These are phyloP conservation scores for Aspergillus sclerotiicarbonarius DNA, from an alignment of 495 filamentous ascomycete species.

Conservation along the genomic window DNA sequence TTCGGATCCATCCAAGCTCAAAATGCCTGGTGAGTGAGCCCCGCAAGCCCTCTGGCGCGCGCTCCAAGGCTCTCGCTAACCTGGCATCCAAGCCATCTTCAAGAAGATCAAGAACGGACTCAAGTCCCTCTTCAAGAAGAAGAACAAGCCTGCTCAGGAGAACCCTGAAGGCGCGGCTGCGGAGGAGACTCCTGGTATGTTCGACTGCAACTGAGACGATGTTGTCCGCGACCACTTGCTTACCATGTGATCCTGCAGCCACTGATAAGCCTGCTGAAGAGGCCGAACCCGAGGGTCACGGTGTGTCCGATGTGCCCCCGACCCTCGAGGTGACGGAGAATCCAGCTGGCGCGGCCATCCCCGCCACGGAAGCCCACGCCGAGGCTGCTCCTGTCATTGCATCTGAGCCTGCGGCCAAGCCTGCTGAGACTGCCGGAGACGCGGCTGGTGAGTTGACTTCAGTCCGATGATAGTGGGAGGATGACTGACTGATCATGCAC, in stretches of 20 bases:
- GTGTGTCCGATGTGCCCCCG: background rate
- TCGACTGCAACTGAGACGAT: too few species aligned
- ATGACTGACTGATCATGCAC: conserved; percentile 3
- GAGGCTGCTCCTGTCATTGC: conserved; percentile 17
- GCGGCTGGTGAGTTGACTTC: conserved; percentile 2
- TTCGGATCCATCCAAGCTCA: conserved; percentile 1
- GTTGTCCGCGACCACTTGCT: too few species aligned
- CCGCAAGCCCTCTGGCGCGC: background rate
- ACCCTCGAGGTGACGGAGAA: background rate
- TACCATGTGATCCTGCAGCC: background rate
- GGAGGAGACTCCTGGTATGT: background rate
- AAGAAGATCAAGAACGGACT: conserved; percentile 30
- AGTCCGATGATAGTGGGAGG: conserved; percentile 1
- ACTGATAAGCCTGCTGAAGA: conserved; percentile 3
- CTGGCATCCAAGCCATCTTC: conserved; percentile 15
- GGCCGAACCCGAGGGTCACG: background rate
- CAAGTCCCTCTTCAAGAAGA: conserved; percentile 30
- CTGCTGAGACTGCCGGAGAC: conserved; percentile 11
- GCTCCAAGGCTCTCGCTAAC: conserved; percentile 11
- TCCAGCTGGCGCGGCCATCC: conserved; percentile 7
- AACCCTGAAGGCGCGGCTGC: conserved; percentile 16
- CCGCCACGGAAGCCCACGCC: conserved; percentile 16
- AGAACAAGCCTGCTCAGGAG: conserved; percentile 19
- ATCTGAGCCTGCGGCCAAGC: conserved; percentile 16
- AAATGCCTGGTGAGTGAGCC: conserved; percentile 26